Evolutionary conservation across 352 stramenopile genomes (phyloP), one percentile per base, ranked within the genome.

Genomic region (Globisporangium polare): DNA sequence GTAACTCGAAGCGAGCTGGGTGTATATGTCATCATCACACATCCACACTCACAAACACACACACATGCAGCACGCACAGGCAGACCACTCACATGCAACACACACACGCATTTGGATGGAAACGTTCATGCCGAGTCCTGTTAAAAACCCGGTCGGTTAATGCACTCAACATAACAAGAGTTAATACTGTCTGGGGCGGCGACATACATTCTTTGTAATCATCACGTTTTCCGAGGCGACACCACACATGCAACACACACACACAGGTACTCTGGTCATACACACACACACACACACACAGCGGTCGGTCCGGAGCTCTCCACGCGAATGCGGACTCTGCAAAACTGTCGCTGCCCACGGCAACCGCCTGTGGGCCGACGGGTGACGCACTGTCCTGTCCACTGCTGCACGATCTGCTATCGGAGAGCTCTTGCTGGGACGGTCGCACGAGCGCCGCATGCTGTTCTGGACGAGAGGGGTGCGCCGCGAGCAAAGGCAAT

Each of bases 21-120:
- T 90, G 69, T 85, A 78, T 84, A 68, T 89, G 85, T 94, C 85
- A 92, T 94, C 85, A 91, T 94, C 69, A 92, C 83, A 94, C 85
- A 26, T 50, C 17, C 17, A 63, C 51, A 64, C 13, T 15, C 57
- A 62, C 26, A 72, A 12, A 68, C 26, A 64, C 20, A 55, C 37
- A 71, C 5, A 68, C 27, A 65, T 17, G 73, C 6, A 58, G 73
- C 45, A 64, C 51, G 80, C 13, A 53, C n/a, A 5, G 53, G 0
- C 24, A 55, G 2, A 37, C 31, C n/a, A 43, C 13, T 18, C 41
- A 39, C 26, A 51, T 15, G 63, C 22, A 65, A 67, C 29, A 69
- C 41, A 55, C 39, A 63, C 22, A 72, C 29, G 50, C 63, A 50
- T 20, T 27, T 42, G 52, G 54, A 58, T 37, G 56, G 71, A 76